These are phyloP conservation scores for Trichomonas vaginalis DNA, from an alignment of 208 protist species.

Conservation along the genomic window DNA sequence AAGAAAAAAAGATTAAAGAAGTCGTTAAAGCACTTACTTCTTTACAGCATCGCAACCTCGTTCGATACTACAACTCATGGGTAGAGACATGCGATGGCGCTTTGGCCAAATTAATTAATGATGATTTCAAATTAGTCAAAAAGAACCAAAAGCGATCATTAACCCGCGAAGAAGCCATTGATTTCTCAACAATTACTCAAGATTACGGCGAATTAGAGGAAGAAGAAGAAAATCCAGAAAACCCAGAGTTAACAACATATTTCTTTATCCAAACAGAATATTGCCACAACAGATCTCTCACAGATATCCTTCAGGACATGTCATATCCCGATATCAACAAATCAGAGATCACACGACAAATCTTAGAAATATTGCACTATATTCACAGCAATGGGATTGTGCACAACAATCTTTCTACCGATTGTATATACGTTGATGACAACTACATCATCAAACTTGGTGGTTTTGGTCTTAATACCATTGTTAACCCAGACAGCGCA, in stretches of 20 bases:
- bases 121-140: neutral
- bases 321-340: neutral
- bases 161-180: neutral
- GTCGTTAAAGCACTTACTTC: neutral
- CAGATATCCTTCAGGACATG: neutral
- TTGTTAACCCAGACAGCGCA: no score
- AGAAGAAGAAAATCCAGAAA: neutral
- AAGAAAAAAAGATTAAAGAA: neutral
- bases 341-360: neutral
- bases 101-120: neutral
- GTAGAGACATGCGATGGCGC: neutral
- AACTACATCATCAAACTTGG: neutral
- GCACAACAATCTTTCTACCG: neutral
- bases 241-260: neutral
- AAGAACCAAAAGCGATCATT: neutral
- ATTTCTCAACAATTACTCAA: neutral
- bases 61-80: conserved; percentile 4
- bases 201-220: neutral
- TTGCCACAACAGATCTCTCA: neutral
- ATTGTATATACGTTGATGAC: neutral
- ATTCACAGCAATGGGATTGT: neutral
- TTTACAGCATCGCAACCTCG: neutral
- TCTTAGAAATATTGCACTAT: neutral
- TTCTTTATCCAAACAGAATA: neutral
- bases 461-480: neutral